Percentiles rank a stretch among this genome's conserved stretches.
phyloP scores from a whole-genome alignment of 441 rosid species.

The Mallotus japonicus region DNA sequence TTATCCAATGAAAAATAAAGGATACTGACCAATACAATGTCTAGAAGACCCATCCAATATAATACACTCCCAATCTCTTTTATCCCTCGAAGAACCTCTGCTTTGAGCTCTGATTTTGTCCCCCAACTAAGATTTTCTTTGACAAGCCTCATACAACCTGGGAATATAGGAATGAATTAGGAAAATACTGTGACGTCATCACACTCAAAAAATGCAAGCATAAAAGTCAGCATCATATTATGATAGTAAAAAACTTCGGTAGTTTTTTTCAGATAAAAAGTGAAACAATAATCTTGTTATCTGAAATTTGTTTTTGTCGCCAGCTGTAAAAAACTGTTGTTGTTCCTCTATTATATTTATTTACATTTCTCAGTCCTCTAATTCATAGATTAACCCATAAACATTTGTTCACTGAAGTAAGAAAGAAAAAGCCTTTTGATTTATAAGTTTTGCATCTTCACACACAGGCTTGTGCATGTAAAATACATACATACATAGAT shows the following conservation, averaged over 20 bases:
- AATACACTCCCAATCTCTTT: slow-evolving; percentile 97
- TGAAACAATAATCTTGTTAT: not conserved
- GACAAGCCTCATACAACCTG: slow-evolving; percentile 96
- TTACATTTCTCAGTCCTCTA: not conserved
- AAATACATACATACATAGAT: not conserved
- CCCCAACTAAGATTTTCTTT: slow-evolving; percentile 97
- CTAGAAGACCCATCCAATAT: slow-evolving; percentile 97
- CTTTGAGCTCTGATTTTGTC: slow-evolving; percentile 81
- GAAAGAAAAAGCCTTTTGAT: not conserved
- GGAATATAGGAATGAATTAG: slow-evolving; percentile 14
- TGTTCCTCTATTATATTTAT: not conserved
- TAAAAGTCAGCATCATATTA: not conserved
- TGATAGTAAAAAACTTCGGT: not conserved
- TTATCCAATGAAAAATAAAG: slow-evolving; percentile 22
- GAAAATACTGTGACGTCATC: slow-evolving; percentile 9
- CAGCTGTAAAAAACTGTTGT: not conserved
- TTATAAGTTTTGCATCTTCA: not conserved
- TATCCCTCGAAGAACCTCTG: slow-evolving; percentile 88
- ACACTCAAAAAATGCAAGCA: slow-evolving; percentile 2
- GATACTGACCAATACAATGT: slow-evolving; percentile 83
- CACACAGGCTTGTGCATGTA: not conserved
- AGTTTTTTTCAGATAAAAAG: not conserved
- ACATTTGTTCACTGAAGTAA: not conserved
- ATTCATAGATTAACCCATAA: not conserved
- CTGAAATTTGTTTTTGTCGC: not conserved